Conservation (phyloP, 257 asterid species). For the Solanum neorickii region DNA sequence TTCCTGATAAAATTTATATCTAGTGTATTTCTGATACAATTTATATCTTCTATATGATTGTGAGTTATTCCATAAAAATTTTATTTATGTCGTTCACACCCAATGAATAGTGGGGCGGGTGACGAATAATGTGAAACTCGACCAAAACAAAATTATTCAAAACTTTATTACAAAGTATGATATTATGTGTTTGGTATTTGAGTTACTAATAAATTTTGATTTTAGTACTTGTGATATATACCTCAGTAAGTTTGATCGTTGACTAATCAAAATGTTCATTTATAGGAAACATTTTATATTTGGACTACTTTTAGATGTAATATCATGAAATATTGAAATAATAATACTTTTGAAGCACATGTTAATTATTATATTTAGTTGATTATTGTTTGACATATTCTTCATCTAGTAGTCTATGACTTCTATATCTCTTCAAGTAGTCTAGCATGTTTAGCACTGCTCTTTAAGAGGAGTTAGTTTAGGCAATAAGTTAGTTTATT, state of each 20-base stretch:
- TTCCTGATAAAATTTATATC: not conserved
- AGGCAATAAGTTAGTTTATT: not conserved
- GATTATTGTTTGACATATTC: not conserved
- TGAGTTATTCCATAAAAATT: no score
- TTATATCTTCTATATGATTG: not conserved
- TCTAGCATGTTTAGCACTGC: not conserved
- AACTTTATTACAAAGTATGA: not conserved
- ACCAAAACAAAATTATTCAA: no score
- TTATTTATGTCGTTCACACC: not conserved
- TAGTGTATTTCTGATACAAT: not conserved
- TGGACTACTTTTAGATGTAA: no score
- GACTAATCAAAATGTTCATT: no score
- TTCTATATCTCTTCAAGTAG: not conserved
- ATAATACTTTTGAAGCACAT: no score
- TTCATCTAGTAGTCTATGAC: not conserved
- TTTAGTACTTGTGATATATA: not conserved
- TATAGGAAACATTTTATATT: no score
- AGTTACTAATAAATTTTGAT: no score
- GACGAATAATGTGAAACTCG: not conserved
- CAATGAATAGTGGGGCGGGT: not conserved
- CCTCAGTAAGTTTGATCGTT: no score
- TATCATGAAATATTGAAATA: no score
- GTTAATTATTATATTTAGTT: not conserved
- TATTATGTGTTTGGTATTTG: no score
- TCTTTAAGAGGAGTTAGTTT: not conserved